Evolutionary conservation across 1,139 yeast genomes (phyloP), one percentile per base, ranked within the genome.

Genomic region (Zygoascus hellenicus): DNA sequence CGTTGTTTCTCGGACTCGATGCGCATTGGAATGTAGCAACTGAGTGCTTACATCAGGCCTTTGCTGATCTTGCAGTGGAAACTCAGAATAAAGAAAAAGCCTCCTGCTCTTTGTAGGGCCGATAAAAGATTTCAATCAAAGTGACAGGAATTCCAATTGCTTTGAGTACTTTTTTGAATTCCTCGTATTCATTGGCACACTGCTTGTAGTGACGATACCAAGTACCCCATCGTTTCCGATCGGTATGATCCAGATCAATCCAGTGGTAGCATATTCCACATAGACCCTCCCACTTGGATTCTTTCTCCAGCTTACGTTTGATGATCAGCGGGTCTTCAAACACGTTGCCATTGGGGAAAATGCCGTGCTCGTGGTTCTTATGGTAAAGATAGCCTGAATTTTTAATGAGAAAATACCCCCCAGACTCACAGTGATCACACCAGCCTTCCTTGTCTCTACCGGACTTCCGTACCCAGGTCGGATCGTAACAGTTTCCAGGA

Each of bases 181-280:
- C 61, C 37, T 60, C 62, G 36, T 60, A 60, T 44, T 60, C 63
- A 31, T 58, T 56, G 19, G 54, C 57, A 47, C 63, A 60, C 37
- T 55, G 55, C 48, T 59, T 59, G 43, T 60, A 60, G 44, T 60
- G 63, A 9, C 63, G 49, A 47, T 57, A 60, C 63, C 63, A 60
- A 2, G 63, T 60, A 2, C 62, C 62, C 63, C 63, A 60, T 19
- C 45, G 50, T 43, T 55, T 53, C 14, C 53, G 47, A 14, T 55
- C 60, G 13, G 54, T 56, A 37, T 59, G 62, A 39, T 60, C 63
- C 32, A 60, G 43, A 34, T 60, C 63, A 16, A 60, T 53, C 63
- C 63, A 60, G 42, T 58, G 58, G 45, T 58, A 60, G 43, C 63
- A 60, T 26, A 60, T 60, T 1, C 63, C 63, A 43, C 63, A 60